Conservation (phyloP, 306 rosid species). For the Rosa persica region DNA sequence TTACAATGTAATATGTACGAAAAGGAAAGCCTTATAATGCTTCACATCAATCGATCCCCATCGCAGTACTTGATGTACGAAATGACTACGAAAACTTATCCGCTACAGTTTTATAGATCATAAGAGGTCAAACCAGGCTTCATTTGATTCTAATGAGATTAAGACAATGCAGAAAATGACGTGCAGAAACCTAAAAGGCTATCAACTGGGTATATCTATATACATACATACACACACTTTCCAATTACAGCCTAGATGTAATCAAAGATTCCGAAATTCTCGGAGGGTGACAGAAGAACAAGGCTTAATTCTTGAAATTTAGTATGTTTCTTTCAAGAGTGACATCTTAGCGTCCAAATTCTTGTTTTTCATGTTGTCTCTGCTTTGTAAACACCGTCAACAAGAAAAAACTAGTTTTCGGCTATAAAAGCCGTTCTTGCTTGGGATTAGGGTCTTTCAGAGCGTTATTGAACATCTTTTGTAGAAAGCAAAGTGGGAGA, state of each 20-base stretch:
- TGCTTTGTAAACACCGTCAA: neutral
- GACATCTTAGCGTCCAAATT: slow-evolving; percentile 18
- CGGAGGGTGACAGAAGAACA: neutral
- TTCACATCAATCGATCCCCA: neutral
- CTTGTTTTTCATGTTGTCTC: too few relatives aligned
- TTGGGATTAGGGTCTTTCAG: slow-evolving; percentile 27
- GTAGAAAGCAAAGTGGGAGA: slow-evolving; percentile 12
- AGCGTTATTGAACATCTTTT: slow-evolving; percentile 43
- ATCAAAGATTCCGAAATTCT: slow-evolving; percentile 9
- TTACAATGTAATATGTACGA: neutral
- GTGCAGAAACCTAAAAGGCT: neutral
- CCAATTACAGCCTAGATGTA: slow-evolving; percentile 1
- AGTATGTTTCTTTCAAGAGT: neutral
- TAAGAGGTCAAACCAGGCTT: neutral
- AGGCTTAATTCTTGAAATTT: neutral
- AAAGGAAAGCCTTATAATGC: neutral
- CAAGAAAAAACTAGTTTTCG: neutral
- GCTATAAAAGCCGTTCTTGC: slow-evolving; percentile 24
- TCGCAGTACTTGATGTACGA: neutral
- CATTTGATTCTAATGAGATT: neutral
- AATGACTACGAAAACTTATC: neutral
- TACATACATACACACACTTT: neutral
- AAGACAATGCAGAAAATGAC: slow-evolving; percentile 22
- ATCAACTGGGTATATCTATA: neutral
- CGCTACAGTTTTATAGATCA: neutral